These are phyloP conservation scores for Ophiostoma sp. DNA, from an alignment of 2,329 filamentous ascomycete genomes.

Conservation along the genomic window DNA sequence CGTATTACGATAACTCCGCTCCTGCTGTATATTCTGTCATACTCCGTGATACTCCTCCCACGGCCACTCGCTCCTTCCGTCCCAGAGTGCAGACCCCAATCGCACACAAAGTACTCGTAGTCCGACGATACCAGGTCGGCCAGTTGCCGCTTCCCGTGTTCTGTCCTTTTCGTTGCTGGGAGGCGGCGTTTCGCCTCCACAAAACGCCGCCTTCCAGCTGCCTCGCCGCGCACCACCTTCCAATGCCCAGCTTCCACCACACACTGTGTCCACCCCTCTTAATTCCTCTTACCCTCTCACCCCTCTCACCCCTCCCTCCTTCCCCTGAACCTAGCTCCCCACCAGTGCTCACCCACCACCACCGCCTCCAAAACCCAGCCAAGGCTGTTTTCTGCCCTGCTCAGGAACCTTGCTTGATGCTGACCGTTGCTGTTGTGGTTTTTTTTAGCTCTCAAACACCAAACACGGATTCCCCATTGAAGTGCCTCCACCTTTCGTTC, in stretches of 20 bases:
- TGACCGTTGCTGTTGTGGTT: conserved; percentile 18
- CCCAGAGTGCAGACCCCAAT: not conserved
- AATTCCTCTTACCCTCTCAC: not conserved
- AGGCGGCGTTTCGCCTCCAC: conserved; percentile 8
- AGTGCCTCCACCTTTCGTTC: conserved; percentile 7
- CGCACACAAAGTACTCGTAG: not conserved
- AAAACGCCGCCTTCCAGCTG: too few relatives aligned
- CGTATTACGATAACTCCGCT: not conserved
- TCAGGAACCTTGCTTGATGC: conserved; percentile 17
- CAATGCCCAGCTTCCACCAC: conserved; percentile 14
- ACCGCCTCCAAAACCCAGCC: conserved; percentile 19
- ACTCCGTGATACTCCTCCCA: not conserved
- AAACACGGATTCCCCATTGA: conserved; percentile 24
- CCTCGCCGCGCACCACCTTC: conserved; percentile 11
- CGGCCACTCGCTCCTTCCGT: not conserved
- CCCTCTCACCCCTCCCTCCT: conserved; percentile 19
- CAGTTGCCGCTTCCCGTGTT: conserved; percentile 9
- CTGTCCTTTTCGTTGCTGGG: conserved; percentile 5
- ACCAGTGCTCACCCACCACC: conserved; percentile 21
- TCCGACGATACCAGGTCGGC: not conserved
- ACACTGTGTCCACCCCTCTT: conserved; percentile 18
- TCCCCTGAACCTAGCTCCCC: conserved; percentile 22
- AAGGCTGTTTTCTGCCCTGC: conserved; percentile 19
- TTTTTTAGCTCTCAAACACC: conserved; percentile 19
- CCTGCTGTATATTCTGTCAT: not conserved